Percentiles rank a stretch among this genome's conserved stretches.
Evolutionary conservation across 163 green algal genomes (phyloP).

Genomic region (Scenedesmus sp.): DNA sequence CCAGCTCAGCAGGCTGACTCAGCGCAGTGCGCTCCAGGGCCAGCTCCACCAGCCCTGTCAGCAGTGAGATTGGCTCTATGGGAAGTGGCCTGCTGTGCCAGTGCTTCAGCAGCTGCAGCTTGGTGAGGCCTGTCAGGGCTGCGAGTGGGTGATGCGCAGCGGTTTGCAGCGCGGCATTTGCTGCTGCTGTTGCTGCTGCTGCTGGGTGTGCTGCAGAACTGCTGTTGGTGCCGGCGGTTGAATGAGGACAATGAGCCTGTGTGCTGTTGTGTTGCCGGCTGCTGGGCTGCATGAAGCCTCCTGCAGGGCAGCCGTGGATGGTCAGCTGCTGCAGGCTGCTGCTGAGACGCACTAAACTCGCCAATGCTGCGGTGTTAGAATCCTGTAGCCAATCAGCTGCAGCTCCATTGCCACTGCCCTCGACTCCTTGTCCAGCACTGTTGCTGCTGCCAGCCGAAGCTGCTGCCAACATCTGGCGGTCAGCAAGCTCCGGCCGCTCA

Average conservation of each 20-base stretch:
- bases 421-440: not conserved
- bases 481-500: not conserved
- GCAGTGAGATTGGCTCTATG: not conserved
- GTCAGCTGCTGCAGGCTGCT: slow-evolving; percentile 36
- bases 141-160: slow-evolving; percentile 10
- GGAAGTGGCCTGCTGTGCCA: slow-evolving; percentile 11
- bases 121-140: slow-evolving; percentile 15
- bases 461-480: not conserved
- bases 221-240: not conserved
- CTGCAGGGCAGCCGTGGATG: slow-evolving; percentile 15
- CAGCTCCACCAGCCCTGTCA: slow-evolving; percentile 31
- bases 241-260: not conserved
- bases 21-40: slow-evolving; percentile 4
- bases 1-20: not conserved
- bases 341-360: not conserved
- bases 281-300: not conserved
- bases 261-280: not conserved
- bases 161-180: not conserved
- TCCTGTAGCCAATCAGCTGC: not conserved
- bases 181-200: not conserved
- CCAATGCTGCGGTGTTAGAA: not conserved
- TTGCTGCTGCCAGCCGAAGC: not conserved
- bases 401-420: not conserved
- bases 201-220: not conserved
- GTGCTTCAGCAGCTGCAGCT: slow-evolving; percentile 37